Evolutionary conservation across 495 filamentous ascomycete species (phyloP).

Genomic region (Aspergillus wentii): DNA sequence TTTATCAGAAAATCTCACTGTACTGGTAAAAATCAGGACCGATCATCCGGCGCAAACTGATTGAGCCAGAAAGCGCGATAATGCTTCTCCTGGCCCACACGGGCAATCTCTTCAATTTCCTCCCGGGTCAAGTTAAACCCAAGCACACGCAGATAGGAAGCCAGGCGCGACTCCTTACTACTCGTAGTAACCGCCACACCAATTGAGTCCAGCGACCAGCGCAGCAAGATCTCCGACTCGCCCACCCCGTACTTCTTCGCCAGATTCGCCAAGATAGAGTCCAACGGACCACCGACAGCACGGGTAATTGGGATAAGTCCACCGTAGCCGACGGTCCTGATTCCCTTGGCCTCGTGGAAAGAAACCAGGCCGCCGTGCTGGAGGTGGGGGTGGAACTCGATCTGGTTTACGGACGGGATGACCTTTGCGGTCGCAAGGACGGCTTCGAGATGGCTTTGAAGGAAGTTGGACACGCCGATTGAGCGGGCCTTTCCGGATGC

Average conservation of each 20-base stretch:
- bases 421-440: conserved; percentile 60
- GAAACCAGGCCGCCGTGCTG: conserved; percentile 65
- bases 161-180: conserved; percentile 63
- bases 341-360: conserved; percentile 61
- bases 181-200: conserved; percentile 76
- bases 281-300: conserved; percentile 63
- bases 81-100: conserved; percentile 60
- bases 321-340: conserved; percentile 65
- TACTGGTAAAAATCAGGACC: no score
- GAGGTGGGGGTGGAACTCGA: conserved; percentile 85
- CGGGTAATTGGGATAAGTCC: conserved; percentile 64
- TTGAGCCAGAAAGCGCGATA: conserved; percentile 63
- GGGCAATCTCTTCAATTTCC: conserved; percentile 64
- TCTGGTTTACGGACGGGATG: conserved; percentile 74
- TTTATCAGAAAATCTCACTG: no score
- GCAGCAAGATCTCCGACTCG: conserved; percentile 60
- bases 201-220: conserved; percentile 80
- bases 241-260: conserved; percentile 75
- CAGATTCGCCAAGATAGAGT: conserved; percentile 52
- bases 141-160: conserved; percentile 55
- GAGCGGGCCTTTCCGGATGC: conserved; percentile 61
- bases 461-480: conserved; percentile 84
- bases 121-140: conserved; percentile 67
- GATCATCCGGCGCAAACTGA: conserved; percentile 57
- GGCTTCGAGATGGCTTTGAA: conserved; percentile 61